Evolutionary conservation across 805 yeast genomes (phyloP).

Genomic region (Candida insectalens): DNA sequence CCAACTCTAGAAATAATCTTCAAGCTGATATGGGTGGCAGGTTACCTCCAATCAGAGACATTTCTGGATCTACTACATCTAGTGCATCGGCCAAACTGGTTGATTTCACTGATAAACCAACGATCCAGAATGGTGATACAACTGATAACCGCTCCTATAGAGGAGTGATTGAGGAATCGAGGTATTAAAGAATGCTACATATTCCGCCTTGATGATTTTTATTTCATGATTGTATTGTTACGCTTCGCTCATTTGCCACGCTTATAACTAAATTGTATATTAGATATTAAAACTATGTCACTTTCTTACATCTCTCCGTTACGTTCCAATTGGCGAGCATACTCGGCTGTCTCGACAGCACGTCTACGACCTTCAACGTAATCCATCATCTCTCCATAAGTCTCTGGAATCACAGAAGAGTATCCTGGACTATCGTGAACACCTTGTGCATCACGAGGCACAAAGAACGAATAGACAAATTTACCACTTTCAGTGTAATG

Average conservation of each 20-base stretch:
- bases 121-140: slow-evolving; percentile 3
- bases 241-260: background rate
- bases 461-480: slow-evolving; percentile 83
- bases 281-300: background rate
- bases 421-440: slow-evolving; percentile 43
- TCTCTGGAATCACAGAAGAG: slow-evolving; percentile 73
- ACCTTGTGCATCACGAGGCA: slow-evolving; percentile 45
- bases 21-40: background rate
- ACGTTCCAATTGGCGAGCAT: slow-evolving; percentile 36
- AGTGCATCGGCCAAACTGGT: slow-evolving; percentile 7
- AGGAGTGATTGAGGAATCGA: slow-evolving; percentile 5
- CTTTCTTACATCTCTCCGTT: slow-evolving; percentile 9
- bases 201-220: background rate
- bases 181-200: too few species aligned
- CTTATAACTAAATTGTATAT: background rate
- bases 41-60: slow-evolving; percentile 1
- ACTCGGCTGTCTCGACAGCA: slow-evolving; percentile 71
- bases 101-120: slow-evolving; percentile 6
- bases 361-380: slow-evolving; percentile 86
- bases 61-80: background rate
- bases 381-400: slow-evolving; percentile 87
- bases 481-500: slow-evolving; percentile 69
- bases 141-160: slow-evolving; percentile 5
- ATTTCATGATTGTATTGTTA: background rate
- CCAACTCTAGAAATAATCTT: background rate